Percentiles rank a stretch among this genome's conserved stretches.
Conservation (phyloP, 2,329 filamentous ascomycete species). For the Parasarocladium wereldwijsianum region DNA sequence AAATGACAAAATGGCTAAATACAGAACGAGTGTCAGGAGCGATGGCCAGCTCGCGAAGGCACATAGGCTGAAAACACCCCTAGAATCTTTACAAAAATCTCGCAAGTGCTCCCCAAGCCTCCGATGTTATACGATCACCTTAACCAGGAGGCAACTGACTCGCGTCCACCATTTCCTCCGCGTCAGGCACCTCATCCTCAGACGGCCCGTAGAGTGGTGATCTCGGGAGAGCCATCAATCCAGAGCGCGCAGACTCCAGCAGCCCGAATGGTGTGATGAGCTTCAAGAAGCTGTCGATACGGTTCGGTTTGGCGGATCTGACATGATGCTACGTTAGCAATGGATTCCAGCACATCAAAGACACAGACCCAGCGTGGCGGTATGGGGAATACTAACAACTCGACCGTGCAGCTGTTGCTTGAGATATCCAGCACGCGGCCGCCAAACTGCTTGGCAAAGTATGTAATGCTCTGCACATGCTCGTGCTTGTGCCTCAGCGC, state of each 20-base stretch:
- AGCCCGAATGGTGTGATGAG: constrained; percentile 88
- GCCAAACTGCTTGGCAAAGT: constrained; percentile 94
- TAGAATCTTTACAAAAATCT: too few relatives aligned
- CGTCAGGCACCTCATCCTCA: constrained; percentile 62
- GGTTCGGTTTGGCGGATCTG: constrained; percentile 77
- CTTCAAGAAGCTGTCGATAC: constrained; percentile 97
- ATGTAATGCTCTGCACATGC: constrained; percentile 90
- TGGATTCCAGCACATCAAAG: neutral
- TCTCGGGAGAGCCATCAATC: constrained; percentile 89
- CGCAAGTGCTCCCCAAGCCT: too few relatives aligned
- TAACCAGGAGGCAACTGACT: constrained; percentile 88
- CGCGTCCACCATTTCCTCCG: constrained; percentile 86
- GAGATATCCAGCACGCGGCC: constrained; percentile 96
- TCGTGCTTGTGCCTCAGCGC: constrained; percentile 96
- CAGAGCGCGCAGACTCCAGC: constrained; percentile 85
- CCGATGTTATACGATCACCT: too few relatives aligned
- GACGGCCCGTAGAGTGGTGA: constrained; percentile 67
- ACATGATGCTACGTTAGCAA: constrained; percentile 5
- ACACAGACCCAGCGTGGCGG: neutral
- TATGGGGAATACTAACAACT: constrained; percentile 51
- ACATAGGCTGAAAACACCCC: too few relatives aligned
- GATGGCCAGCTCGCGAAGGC: too few relatives aligned
- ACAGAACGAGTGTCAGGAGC: too few relatives aligned
- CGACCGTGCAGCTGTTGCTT: constrained; percentile 96
- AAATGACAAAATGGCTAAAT: too few relatives aligned